These are phyloP conservation scores for Ascochyta pisi DNA, from an alignment of 2,329 filamentous ascomycete genomes.

Conservation along the genomic window DNA sequence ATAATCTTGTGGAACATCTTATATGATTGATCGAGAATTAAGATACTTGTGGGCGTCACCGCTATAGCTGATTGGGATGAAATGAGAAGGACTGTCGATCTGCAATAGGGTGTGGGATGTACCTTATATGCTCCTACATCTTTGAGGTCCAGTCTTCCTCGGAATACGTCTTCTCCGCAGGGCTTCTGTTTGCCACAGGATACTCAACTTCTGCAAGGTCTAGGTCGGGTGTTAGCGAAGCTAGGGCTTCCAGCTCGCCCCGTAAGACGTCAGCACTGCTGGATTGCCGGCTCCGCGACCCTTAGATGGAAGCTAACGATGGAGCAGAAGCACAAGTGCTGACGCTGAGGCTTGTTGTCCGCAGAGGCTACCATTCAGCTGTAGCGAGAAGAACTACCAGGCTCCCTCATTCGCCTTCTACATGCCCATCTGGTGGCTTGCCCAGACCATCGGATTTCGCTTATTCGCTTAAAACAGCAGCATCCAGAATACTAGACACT, in stretches of 20 bases:
- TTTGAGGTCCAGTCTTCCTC: background rate
- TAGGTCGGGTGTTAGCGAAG: background rate
- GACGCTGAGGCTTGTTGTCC: background rate
- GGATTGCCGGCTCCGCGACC: background rate
- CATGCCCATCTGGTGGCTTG: slow-evolving; percentile 4
- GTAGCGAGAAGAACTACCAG: background rate
- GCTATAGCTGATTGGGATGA: background rate
- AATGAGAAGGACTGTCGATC: background rate
- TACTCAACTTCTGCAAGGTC: background rate
- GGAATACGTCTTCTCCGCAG: background rate
- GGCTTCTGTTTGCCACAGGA: background rate
- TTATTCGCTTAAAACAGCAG: slow-evolving; percentile 15
- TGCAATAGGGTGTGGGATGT: background rate
- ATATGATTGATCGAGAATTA: background rate
- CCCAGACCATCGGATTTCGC: slow-evolving; percentile 9
- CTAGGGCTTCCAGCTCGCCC: slow-evolving; percentile 7
- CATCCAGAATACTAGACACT: background rate
- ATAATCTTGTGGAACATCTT: slow-evolving; percentile 27
- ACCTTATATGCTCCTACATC: slow-evolving; percentile 1
- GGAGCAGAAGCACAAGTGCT: background rate
- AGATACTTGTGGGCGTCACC: background rate
- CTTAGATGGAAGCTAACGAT: background rate
- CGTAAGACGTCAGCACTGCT: background rate
- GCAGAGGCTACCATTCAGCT: background rate
- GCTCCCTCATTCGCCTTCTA: background rate